These are phyloP conservation scores for Fonsecaea monophora DNA, from an alignment of 2,329 filamentous ascomycete species.

Conservation along the genomic window DNA sequence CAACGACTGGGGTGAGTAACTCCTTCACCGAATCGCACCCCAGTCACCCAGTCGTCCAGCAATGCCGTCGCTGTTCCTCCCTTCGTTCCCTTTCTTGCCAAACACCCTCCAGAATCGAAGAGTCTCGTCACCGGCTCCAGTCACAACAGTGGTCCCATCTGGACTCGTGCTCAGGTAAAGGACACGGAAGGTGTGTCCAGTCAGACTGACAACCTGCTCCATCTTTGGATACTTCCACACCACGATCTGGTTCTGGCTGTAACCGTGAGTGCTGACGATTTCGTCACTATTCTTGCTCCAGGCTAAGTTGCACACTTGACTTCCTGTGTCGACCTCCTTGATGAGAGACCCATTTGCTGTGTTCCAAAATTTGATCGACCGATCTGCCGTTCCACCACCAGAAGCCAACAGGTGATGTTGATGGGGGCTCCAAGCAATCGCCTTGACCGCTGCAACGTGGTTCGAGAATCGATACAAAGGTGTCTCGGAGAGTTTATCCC, in stretches of 20 bases:
- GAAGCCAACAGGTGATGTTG: conserved; percentile 93
- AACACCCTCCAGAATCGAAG: conserved; percentile 97
- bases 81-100: conserved; percentile 76
- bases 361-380: conserved; percentile 98
- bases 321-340: conserved; percentile 93
- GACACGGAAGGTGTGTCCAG: conserved; percentile 95
- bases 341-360: conserved; percentile 80
- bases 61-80: conserved; percentile 52
- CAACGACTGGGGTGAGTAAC: not conserved
- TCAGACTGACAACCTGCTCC: conserved; percentile 94
- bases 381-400: conserved; percentile 92
- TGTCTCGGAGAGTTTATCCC: conserved; percentile 93
- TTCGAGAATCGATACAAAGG: conserved; percentile 94
- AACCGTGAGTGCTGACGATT: conserved; percentile 95
- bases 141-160: conserved; percentile 91
- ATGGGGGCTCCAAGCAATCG: conserved; percentile 96
- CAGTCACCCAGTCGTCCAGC: conserved; percentile 72
- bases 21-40: conserved; percentile 73
- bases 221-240: conserved; percentile 99
- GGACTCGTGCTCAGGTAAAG: conserved; percentile 97
- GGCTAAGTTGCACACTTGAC: conserved; percentile 96
- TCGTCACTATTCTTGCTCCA: conserved; percentile 99
- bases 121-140: conserved; percentile 94
- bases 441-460: conserved; percentile 95
- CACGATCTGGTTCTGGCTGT: conserved; percentile 97